These are phyloP conservation scores for Skeletonema marinoi DNA, from an alignment of 108 stramenopile genomes.

Conservation along the genomic window DNA sequence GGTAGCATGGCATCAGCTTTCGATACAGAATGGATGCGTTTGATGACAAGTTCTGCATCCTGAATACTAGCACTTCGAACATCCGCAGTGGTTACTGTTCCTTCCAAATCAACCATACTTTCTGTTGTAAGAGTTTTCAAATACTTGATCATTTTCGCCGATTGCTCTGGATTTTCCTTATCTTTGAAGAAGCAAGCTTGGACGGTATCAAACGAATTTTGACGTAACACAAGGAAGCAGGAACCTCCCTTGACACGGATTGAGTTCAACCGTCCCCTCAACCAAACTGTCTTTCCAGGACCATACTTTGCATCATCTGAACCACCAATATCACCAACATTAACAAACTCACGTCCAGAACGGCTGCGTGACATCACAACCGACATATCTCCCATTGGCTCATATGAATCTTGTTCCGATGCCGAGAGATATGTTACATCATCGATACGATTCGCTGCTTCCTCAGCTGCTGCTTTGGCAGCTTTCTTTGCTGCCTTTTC, in stretches of 20 bases:
- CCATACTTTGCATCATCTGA: constrained; percentile 41
- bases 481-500: constrained; percentile 85
- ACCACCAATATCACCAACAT: constrained; percentile 61
- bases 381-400: constrained; percentile 71
- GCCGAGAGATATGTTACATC: constrained; percentile 73
- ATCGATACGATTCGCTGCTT: constrained; percentile 66
- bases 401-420: constrained; percentile 71
- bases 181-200: constrained; percentile 96
- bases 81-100: constrained; percentile 67
- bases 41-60: constrained; percentile 84
- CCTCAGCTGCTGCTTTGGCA: constrained; percentile 62
- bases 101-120: constrained; percentile 92
- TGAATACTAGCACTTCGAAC: constrained; percentile 80
- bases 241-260: constrained; percentile 96
- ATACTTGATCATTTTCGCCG: constrained; percentile 90
- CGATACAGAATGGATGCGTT: constrained; percentile 85
- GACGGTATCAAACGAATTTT: constrained; percentile 90
- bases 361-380: constrained; percentile 78
- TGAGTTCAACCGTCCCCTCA: constrained; percentile 89
- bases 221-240: constrained; percentile 93
- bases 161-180: constrained; percentile 83
- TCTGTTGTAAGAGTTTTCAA: constrained; percentile 90
- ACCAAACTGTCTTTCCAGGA: constrained; percentile 83
- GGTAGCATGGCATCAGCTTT: constrained; percentile 87
- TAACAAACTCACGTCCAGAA: constrained; percentile 66